Percentiles rank a stretch among this genome's conserved stretches.
phyloP scores from a whole-genome alignment of 1,139 yeast species.

The Saccharomyces hybrid region DNA sequence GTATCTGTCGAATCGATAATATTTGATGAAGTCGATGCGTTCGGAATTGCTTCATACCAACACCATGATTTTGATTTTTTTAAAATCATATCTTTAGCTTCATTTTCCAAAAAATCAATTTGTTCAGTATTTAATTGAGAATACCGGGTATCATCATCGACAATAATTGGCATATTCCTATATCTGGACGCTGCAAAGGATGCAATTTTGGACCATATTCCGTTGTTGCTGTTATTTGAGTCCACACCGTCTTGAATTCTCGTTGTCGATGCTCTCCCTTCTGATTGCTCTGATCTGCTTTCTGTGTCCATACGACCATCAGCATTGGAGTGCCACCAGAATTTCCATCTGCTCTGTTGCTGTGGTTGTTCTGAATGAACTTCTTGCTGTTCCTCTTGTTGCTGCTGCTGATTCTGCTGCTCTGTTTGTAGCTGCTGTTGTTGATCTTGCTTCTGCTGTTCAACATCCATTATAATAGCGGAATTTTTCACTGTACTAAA shows the following conservation, averaged over 20 bases:
- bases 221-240: background rate
- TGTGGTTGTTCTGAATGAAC: background rate
- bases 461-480: background rate
- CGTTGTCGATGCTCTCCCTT: background rate
- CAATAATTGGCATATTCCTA: conserved; percentile 2
- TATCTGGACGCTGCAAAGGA: background rate
- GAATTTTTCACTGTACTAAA: background rate
- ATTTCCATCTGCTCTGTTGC: conserved; percentile 1
- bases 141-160: conserved; percentile 19
- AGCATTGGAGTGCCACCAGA: conserved; percentile 10
- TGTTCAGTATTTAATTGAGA: conserved; percentile 25
- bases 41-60: conserved; percentile 24
- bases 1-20: conserved; percentile 7
- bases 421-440: background rate
- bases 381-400: background rate
- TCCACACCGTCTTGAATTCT: background rate
- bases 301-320: background rate
- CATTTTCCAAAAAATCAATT: conserved; percentile 21
- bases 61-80: conserved; percentile 24
- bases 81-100: conserved; percentile 20
- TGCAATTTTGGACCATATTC: background rate
- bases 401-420: background rate
- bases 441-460: background rate
- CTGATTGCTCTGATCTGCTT: background rate
- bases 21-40: background rate